Base-by-base conservation (phyloP, 306 rosid genomes). In the Pterocarpus macrocarpus region DNA sequence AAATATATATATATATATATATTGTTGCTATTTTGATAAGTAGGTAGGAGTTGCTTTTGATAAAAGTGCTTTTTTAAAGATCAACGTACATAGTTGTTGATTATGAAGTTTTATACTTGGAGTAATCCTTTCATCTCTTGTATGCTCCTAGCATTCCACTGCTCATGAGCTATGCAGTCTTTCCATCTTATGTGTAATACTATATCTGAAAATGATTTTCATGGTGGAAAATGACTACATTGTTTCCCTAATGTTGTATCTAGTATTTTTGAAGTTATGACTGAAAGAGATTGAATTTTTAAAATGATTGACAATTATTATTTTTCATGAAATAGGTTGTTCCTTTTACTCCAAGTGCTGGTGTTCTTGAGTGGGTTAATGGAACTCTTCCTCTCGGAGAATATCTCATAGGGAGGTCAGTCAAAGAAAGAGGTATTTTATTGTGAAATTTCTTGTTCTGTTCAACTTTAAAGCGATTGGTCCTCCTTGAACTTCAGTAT, bases 271-370 rank as follows among this genome's bases (percentile, higher is more conserved):
- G 44, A 64, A 33, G 38, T 53, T 39, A 55, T 49, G 68, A 17
- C 12, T 38, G 13, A 43, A 80, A 39, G 74, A 58, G 55, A 70
- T 63, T 69, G 59, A 63, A 56, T 30, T 75, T 38, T 36, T 49
- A 57, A 75, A 69, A 50, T 72, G 67, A 33, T 39, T 85, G 38
- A 50, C 58, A 50, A 8, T 71, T 41, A 13, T 57, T 28, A 59
- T 74, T 68, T 49, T 69, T 67, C 35, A 68, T 85, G 83, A 52
- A 57, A 73, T 71, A 95, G 97, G 98, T 95, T 47, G 92, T 95
- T 84, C 97, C 98, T 77, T 95, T 95, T 89, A 92, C 98, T 83
- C 98, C 98, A 47, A 95, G 98, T 86, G 97, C 98, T 34, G 98
- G 98, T 84, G 95, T 95, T 85, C 97, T 95, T 87, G 97, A 95